Conservation (phyloP, 495 filamentous ascomycete genomes). For the Emericellopsis terricola region DNA sequence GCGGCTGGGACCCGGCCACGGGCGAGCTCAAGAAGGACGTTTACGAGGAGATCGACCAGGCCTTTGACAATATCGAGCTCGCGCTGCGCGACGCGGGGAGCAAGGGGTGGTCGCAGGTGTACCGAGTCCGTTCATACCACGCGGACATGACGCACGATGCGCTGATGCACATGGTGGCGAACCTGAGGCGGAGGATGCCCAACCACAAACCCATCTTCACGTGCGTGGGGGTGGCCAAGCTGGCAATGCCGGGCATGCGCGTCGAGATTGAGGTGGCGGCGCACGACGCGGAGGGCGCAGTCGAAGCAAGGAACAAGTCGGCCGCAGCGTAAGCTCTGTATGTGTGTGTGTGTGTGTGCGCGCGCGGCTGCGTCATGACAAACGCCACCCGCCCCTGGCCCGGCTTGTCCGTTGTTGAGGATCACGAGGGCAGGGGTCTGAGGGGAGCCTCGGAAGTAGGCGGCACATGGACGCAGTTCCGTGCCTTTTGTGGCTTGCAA, state of each 20-base stretch:
- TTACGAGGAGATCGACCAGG: conserved; percentile 31
- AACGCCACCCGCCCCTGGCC: no score
- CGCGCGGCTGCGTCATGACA: no score
- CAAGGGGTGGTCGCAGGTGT: conserved; percentile 38
- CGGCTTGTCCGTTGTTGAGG: no score
- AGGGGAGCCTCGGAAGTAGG: no score
- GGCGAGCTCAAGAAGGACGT: conserved; percentile 18
- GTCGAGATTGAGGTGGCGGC: conserved; percentile 33
- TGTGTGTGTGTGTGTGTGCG: no score
- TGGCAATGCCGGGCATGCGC: conserved; percentile 6
- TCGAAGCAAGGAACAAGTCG: neutral
- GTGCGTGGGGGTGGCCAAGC: conserved; percentile 3
- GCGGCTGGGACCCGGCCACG: conserved; percentile 30
- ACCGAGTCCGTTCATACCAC: conserved; percentile 28
- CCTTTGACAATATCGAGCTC: conserved; percentile 34
- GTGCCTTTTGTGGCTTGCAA: no score
- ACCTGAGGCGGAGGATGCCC: conserved; percentile 31
- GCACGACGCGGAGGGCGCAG: conserved; percentile 8
- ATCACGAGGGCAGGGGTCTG: no score
- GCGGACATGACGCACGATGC: conserved; percentile 22
- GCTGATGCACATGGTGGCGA: conserved; percentile 22
- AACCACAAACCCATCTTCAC: conserved; percentile 7
- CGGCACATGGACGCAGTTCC: no score
- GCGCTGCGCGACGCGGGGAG: conserved; percentile 30
- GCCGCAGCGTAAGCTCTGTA: no score